Base-by-base conservation (phyloP, 169 alveolate species). In the Plasmodium gallinaceum region DNA sequence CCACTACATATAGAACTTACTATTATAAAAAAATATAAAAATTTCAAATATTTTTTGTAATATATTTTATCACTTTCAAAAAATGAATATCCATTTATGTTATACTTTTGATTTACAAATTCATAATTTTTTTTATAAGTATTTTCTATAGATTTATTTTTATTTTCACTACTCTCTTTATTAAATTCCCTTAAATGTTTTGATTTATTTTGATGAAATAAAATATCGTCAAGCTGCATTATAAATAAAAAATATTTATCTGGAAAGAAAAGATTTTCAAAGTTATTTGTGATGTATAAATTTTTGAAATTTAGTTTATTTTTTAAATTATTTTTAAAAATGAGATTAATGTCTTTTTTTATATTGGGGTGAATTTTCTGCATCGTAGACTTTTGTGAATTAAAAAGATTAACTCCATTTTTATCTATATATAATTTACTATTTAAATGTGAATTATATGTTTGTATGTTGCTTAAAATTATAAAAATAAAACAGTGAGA, bases 1-100 rank as follows among this genome's bases (percentile, higher is more conserved):
- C 74, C 70, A 16, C 91, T 83, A 64, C 91, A 83, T 37, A 83
- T 57, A 32, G 91, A 83, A 26, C 91, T 83, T 39, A 83, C 6
- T 6, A 83, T 16, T 2, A 83, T 68, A 48, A 68, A 83, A 14
- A 68, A 39, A 52, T 83, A 83, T 62, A 83, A 10, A 22, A 43
- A 18, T 1, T 9, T 54, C 12, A 69, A 60, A 51, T 48, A 20
- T 14, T 54, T 54, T 48, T 45, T 22, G 7, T 65, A 39, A 37
- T 64, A 52, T n/a, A 61, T 78, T n/a, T 52, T 12, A 73, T 70
- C 54, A 7, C 32, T 73, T 26, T 32, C 39, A 32, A 32, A 32
- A 32, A 32, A 32, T 2, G 39, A 32, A 32, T 32, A 32, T 32
- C 39, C 39, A 32, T 32, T 32, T 32, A 32, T 32, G 4, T 32